Base-by-base conservation (phyloP, 352 stramenopile species). In the Globisporangium megalacanthum region DNA sequence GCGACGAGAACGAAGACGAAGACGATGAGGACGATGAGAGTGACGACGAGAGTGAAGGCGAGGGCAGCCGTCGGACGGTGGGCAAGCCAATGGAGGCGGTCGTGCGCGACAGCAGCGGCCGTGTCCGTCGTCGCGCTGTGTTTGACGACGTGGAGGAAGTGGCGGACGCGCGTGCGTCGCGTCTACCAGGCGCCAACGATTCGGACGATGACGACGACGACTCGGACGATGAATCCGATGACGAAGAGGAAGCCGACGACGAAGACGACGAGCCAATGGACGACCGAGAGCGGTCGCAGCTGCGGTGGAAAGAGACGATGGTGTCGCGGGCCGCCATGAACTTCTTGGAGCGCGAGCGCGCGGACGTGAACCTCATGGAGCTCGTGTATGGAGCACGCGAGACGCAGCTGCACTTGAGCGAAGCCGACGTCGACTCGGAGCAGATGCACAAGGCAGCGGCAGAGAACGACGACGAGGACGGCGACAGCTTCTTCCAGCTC, bases 281-380 rank as follows among this genome's bases (percentile, higher is more conserved):
- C 9, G 71, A 62, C 6, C 75, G 68, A 11, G 83, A 92, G 50
- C 61, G 76, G 53, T 93, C 83, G 6, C 79, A 92, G 52, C 60
- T 90, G 61, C 66, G 75, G 0, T 96, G 88, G 88, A 96, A 96
- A 66, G 74, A 90, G 29, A 90, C 92, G 35, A 72, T 96, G 53
- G 86, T 83, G 20, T 84, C 86, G 0, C 89, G 87, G 44, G 90
- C 86, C 10, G 86, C 85, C 22, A 80, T 82, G 35, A 91, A 87
- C 57, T 97, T 94, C 58, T 47, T 92, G 47, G 89, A 94, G 68
- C 84, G 80, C 29, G 84, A 92, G 62, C 82, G 79, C 39, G 69
- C 67, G 10, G 80, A 92, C 41, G 69, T 95, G 44, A 96, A 96
- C 61, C 66, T 97, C 4, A 96, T 97, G 86, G 89, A 97, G 53